Evolutionary conservation across 2,329 filamentous ascomycete genomes (phyloP), one percentile per base, ranked within the genome.

Genomic region (Chaetomiaceae sp.): DNA sequence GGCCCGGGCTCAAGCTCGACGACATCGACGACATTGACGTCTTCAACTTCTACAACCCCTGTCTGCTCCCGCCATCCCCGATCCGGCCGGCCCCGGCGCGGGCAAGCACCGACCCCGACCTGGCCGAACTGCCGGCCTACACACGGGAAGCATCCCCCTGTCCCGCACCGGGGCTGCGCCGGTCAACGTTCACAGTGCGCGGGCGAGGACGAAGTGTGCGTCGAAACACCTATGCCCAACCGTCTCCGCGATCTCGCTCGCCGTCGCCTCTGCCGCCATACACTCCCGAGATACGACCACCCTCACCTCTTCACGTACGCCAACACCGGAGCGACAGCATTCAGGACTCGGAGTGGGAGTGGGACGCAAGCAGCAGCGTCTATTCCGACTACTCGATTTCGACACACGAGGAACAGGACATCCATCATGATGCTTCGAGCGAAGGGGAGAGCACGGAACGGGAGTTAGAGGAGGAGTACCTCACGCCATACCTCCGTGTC

Each of bases 21-120:
- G 46, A 54, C 31, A n/a, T 47, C 1, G 46, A 51, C 36, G 47
- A 55, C 29, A 51, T 59, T 27, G 55, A 53, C 23, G 46, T 47
- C 47, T 59, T 59, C 53, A 47, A 52, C 17, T 59, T 56, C 37
- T 54, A 58, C 43, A 33, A 59, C 47, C 57, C 57, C 17, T 59
- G 57, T 31, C 51, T 59, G 39, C 50, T 59, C n/a, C 57, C 57
- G 1, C 57, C 57, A 1, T 17, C 48, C 4, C 17, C 55, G 4
- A 43, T 54, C 14, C 4, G 17, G 5, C 47, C 29, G 8, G 6
- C 22, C 14, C 44, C 39, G 11, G 22, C 25, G 17, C 27, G 25
- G 3, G 12, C n/a, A 1, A 19, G 6, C 43, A 25, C 22, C 22
- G 31, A 47, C 8, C 43, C 23, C 5, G 6, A 6, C 6, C 5